Percentiles rank a stretch among this genome's conserved stretches.
phyloP scores from a whole-genome alignment of 345 rosid species.

The Bruguiera gymnorhiza region DNA sequence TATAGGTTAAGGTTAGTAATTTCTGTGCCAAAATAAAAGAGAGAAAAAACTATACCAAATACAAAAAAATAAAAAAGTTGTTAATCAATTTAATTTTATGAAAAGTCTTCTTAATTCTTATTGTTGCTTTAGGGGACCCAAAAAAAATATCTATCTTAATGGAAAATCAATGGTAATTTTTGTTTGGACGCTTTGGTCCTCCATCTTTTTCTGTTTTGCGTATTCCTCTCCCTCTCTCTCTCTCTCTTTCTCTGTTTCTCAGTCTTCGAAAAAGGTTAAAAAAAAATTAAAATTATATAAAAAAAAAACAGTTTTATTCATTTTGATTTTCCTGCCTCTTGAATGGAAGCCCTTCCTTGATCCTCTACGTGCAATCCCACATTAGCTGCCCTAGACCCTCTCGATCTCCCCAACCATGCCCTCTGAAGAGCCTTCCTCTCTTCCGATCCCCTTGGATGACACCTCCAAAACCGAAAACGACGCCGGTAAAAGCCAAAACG shows the following conservation, averaged over 20 bases:
- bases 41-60: no score
- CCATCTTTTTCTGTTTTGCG: slow-evolving; percentile 5
- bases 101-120: no score
- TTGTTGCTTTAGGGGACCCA: no score
- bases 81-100: no score
- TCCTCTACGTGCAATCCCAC: slow-evolving; percentile 34
- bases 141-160: background rate
- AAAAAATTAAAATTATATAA: no score
- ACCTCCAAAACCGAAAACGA: slow-evolving; percentile 28
- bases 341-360: slow-evolving; percentile 28
- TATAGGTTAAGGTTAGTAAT: no score
- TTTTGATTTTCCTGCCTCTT: background rate
- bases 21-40: no score
- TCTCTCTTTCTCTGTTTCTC: no score
- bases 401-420: slow-evolving; percentile 53
- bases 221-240: no score
- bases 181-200: slow-evolving; percentile 24
- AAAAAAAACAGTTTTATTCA: background rate
- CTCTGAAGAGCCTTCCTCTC: slow-evolving; percentile 41
- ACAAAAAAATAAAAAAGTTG: no score
- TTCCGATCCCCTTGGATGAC: slow-evolving; percentile 35
- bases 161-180: slow-evolving; percentile 11
- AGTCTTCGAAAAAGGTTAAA: no score
- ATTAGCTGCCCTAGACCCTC: slow-evolving; percentile 34
- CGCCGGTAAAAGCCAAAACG: slow-evolving; percentile 12